These are phyloP conservation scores for Triglochin maritima DNA, from an alignment of 106 monocot genomes.

Conservation along the genomic window DNA sequence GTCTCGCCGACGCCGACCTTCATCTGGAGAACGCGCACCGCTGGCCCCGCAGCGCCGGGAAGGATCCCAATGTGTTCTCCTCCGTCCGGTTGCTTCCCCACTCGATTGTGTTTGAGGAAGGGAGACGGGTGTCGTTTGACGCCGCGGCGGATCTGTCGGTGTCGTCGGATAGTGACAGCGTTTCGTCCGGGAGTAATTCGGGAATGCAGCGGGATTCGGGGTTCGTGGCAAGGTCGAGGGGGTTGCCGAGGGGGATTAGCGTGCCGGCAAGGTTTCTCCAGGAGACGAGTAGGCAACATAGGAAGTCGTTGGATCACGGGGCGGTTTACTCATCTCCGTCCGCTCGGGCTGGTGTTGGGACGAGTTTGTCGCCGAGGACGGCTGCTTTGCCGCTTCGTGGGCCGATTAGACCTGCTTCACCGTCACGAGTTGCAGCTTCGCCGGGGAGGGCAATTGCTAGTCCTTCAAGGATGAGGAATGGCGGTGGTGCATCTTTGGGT, in stretches of 20 bases:
- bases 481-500: neutral
- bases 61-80: conserved; percentile 25
- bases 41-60: conserved; percentile 26
- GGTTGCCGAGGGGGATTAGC: conserved; percentile 8
- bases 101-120: conserved; percentile 37
- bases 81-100: conserved; percentile 42
- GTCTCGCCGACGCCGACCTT: conserved; percentile 36
- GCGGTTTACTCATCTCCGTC: too few relatives aligned
- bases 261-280: conserved; percentile 70
- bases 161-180: conserved; percentile 56
- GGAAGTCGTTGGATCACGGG: conserved; percentile 19
- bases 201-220: neutral
- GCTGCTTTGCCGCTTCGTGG: conserved; percentile 27
- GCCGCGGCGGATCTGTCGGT: conserved; percentile 23
- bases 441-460: conserved; percentile 42
- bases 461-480: conserved; percentile 31
- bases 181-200: conserved; percentile 47
- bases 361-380: conserved; percentile 21
- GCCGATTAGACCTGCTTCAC: conserved; percentile 27
- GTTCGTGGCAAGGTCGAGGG: conserved; percentile 16
- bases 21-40: conserved; percentile 14
- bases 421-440: conserved; percentile 27
- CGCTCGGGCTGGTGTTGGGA: neutral
- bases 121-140: conserved; percentile 32
- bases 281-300: conserved; percentile 46